Conservation (phyloP, 371 early-diverging fungal genomes). For the Nosema muscidifuracis region DNA sequence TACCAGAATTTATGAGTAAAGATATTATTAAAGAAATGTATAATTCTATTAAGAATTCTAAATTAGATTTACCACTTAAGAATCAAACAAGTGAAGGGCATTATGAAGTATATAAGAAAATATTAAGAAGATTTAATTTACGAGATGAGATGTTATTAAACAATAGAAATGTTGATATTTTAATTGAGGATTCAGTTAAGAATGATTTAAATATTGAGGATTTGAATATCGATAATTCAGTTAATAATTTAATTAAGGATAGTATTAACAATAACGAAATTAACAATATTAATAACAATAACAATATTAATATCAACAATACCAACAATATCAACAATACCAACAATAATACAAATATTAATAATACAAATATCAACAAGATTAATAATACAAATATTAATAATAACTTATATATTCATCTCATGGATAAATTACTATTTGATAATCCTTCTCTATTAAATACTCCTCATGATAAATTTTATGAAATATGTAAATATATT, state of each 20-base stretch:
- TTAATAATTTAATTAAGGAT: too few species aligned
- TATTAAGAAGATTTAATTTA: neutral
- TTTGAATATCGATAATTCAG: too few species aligned
- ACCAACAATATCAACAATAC: neutral
- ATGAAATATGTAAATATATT: neutral
- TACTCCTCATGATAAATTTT: conserved; percentile 1
- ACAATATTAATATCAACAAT: neutral
- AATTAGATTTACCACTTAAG: conserved; percentile 47
- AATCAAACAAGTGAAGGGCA: conserved; percentile 29
- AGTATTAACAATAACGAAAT: too few species aligned
- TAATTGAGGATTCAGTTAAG: neutral
- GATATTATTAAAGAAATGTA: conserved; percentile 47
- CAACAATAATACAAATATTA: neutral
- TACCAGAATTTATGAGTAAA: conserved; percentile 21
- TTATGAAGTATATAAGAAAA: conserved; percentile 21
- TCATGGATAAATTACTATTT: neutral
- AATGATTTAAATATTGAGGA: too few species aligned
- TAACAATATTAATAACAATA: neutral
- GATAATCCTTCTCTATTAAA: neutral
- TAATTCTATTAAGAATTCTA: conserved; percentile 46
- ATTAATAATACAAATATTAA: neutral
- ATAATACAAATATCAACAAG: neutral
- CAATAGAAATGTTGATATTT: too few species aligned
- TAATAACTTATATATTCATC: neutral
- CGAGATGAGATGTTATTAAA: too few species aligned